Conservation (phyloP, 176 grass and related monocot genomes). For the Oryza meridionalis region DNA sequence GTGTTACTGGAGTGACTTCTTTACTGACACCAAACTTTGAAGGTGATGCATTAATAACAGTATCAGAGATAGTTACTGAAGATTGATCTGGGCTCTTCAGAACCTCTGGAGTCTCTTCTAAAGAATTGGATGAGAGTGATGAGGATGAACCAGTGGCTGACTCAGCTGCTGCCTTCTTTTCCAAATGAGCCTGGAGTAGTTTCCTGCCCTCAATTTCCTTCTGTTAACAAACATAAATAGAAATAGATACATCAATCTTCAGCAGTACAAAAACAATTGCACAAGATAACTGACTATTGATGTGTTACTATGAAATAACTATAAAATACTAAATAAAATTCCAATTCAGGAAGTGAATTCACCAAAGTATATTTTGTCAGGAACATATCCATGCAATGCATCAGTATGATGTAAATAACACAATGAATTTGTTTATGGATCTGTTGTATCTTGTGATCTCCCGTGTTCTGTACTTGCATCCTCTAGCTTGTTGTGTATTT, state of each 20-base stretch:
- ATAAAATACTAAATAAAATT: conserved; percentile 21
- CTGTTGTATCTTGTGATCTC: not conserved
- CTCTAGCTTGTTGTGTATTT: not conserved
- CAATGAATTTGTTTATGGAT: not conserved
- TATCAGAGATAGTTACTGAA: conserved; percentile 34
- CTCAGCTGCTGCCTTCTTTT: conserved; percentile 59
- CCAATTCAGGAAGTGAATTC: conserved; percentile 22
- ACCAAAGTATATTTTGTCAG: not conserved
- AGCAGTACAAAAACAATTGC: conserved; percentile 14
- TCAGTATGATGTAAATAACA: not conserved
- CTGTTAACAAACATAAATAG: conserved; percentile 53
- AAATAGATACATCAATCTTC: conserved; percentile 40
- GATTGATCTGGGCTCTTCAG: conserved; percentile 35
- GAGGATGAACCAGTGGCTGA: conserved; percentile 40
- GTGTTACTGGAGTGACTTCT: conserved; percentile 27
- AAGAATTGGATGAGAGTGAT: conserved; percentile 43
- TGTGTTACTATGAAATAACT: not conserved
- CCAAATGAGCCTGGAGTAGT: conserved; percentile 57
- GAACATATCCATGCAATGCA: conserved; percentile 10
- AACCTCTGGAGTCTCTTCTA: conserved; percentile 50
- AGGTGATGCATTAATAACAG: conserved; percentile 26
- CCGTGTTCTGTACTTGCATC: not conserved
- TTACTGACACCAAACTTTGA: conserved; percentile 7
- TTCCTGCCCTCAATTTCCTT: conserved; percentile 63
- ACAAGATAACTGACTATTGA: conserved; percentile 6